Base-by-base conservation (phyloP, 2,329 filamentous ascomycete genomes). In the Pyrenophora tritici-repentis region DNA sequence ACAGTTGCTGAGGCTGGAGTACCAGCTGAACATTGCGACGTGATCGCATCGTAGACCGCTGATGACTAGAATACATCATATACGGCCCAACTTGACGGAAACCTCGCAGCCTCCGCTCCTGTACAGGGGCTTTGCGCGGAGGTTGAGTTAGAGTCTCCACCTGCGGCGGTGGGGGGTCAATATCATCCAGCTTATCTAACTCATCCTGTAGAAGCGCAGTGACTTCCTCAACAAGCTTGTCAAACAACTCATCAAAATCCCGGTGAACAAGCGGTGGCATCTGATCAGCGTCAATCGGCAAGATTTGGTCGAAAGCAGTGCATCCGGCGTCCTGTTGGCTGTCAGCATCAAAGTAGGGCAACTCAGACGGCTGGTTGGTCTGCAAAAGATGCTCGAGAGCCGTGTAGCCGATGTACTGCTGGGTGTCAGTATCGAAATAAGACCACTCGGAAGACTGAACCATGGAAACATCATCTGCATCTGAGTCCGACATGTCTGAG, bases 291-390 rank as follows among this genome's bases (percentile, higher is more conserved):
- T 29, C 26, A 12, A 29, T 29, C 10, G 12, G 26, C 10, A 29
- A 29, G 26, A 29, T 8, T 29, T 29, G 10, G 9, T 29, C 13
- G 26, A 29, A 29, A 9, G 10, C 55, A 13, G 40, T 56, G 18
- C 50, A 53, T 6, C 16, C 36, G 17, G 36, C 17, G 13, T 6
- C n/a, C 29, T 58, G 46, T 24, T 46, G 37, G 4, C 22, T 41
- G 31, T 48, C 37, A 44, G 49, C 20, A 31, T 58, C 47, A 10
- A 48, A 33, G 22, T 50, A 49, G 16, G 20, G 32, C 24, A 50
- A 34, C 22, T 50, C 22, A 12, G 24, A 22, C 12, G 32, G 16
- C 13, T 38, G 38, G 13, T 14, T 6, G 22, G 17, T 44, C 9
- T 16, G 26, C 16, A 36, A 47, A 13, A 17, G 12, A 8, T 13